Base-by-base conservation (phyloP, 805 yeast genomes). In the Cyberlindnera lachancei region DNA sequence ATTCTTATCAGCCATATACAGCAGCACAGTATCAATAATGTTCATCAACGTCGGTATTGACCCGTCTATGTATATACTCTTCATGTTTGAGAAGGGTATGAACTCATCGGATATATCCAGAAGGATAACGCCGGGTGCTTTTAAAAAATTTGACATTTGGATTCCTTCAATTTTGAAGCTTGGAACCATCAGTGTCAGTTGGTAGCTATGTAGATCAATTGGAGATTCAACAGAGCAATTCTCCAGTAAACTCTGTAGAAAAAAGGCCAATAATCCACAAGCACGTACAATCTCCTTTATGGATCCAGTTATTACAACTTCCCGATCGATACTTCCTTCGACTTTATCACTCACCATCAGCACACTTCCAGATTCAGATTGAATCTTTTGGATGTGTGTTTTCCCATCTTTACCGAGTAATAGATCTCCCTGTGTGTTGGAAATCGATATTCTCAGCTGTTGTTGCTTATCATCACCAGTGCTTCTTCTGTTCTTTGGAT, bases 31-130 rank as follows among this genome's bases (percentile, higher is more conserved):
- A 9, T n/a, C n/a, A 7, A 30, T 9, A 5, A 23, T 18, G 17
- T 19, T 18, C 23, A 23, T 23, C 27, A 30, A 14, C 13, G 10
- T 25, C 7, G 27, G 22, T 11, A 30, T 13, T 12, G 14, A 18
- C 4, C 18, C 32, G 8, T 30, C 27, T 5, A 42, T 9, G 30
- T 38, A 37, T 3, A 38, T 14, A 6, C 41, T 17, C 14, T 27
- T 37, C 27, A 14, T 36, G 25, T 38, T 45, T 16, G 48, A 40
- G 33, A 42, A 44, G 4, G 48, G 48, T 5, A 39, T 18, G 11
- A 23, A 26, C 20, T 36, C 40, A 1, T 29, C 22, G 3, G 45
- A 40, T 3, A 45, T 22, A 15, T 45, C 44, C 13, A 38, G 17
- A n/a, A n/a, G n/a, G n/a, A n/a, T n/a, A n/a, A n/a, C n/a, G n/a